Percentiles rank a stretch among this genome's conserved stretches.
Conservation (phyloP, 495 filamentous ascomycete species). For the Aspergillus olivimuriae region DNA sequence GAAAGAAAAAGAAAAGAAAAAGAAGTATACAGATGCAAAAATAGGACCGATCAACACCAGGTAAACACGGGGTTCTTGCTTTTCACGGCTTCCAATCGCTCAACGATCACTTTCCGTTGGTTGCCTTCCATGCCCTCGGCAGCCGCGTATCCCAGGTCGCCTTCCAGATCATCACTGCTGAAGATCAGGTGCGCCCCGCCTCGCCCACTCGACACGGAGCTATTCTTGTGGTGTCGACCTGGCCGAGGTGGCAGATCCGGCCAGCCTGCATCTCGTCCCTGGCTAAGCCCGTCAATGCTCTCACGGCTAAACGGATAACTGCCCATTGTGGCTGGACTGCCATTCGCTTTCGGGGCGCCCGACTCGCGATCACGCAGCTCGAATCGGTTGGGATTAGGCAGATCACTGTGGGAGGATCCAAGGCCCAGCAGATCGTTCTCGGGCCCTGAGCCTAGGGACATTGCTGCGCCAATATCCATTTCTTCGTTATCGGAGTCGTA, state of each 20-base stretch:
- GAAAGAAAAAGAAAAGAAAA: background rate
- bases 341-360: slow-evolving; percentile 27
- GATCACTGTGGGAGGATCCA: slow-evolving; percentile 53
- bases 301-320: slow-evolving; percentile 26
- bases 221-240: slow-evolving; percentile 35
- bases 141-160: slow-evolving; percentile 89
- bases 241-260: slow-evolving; percentile 29
- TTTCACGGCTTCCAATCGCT: slow-evolving; percentile 91
- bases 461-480: slow-evolving; percentile 82
- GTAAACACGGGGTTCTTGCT: slow-evolving; percentile 93
- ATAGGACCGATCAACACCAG: slow-evolving; percentile 54
- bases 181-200: slow-evolving; percentile 33
- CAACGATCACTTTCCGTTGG: slow-evolving; percentile 89
- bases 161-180: slow-evolving; percentile 75
- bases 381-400: slow-evolving; percentile 80
- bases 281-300: slow-evolving; percentile 18
- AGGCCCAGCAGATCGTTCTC: slow-evolving; percentile 71
- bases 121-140: slow-evolving; percentile 90
- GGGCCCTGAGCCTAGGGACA: slow-evolving; percentile 49
- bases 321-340: slow-evolving; percentile 31
- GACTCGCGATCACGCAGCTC: slow-evolving; percentile 54
- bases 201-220: slow-evolving; percentile 32
- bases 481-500: slow-evolving; percentile 59
- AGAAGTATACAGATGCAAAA: slow-evolving; percentile 1
- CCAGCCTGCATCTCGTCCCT: slow-evolving; percentile 34